phyloP scores from a whole-genome alignment of 352 stramenopile species.

The Plasmopara halstedii region DNA sequence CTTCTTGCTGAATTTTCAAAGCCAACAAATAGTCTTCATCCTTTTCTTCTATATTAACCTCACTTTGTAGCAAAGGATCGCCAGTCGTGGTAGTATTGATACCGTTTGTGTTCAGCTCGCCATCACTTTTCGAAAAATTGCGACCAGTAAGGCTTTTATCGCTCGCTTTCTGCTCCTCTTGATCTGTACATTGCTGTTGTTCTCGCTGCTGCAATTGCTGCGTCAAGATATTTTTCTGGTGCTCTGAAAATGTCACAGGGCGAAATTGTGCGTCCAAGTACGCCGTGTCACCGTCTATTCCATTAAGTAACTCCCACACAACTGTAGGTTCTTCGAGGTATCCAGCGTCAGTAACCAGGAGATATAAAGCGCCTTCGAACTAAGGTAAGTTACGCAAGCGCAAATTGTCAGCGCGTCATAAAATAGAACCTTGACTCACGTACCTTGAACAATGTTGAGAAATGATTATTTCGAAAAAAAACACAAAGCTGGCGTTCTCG shows the following conservation, averaged over 20 bases:
- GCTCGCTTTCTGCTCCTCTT: constrained; percentile 13
- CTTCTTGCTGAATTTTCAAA: constrained; percentile 66
- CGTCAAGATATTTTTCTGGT: constrained; percentile 59
- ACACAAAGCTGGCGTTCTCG: constrained; percentile 88
- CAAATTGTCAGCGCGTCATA: background rate
- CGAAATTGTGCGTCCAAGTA: constrained; percentile 69
- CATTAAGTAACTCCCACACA: constrained; percentile 93
- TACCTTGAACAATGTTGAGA: constrained; percentile 94
- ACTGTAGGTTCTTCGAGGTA: constrained; percentile 91
- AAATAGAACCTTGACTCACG: background rate
- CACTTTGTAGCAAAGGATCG: constrained; percentile 11
- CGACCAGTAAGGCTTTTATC: constrained; percentile 9
- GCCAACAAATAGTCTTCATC: constrained; percentile 72
- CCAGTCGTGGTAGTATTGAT: constrained; percentile 3
- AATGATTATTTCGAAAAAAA: constrained; percentile 99
- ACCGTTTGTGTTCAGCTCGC: background rate
- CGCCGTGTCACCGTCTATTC: constrained; percentile 79
- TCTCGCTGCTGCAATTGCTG: constrained; percentile 43
- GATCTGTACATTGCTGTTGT: constrained; percentile 15
- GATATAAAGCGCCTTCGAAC: constrained; percentile 89
- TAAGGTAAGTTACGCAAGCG: constrained; percentile 22
- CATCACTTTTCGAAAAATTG: background rate
- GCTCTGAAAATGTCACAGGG: constrained; percentile 51
- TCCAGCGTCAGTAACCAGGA: constrained; percentile 95
- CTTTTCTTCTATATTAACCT: constrained; percentile 10